Evolutionary conservation across 2,329 filamentous ascomycete species (phyloP).

Genomic region (Fonsecaea monophora): DNA sequence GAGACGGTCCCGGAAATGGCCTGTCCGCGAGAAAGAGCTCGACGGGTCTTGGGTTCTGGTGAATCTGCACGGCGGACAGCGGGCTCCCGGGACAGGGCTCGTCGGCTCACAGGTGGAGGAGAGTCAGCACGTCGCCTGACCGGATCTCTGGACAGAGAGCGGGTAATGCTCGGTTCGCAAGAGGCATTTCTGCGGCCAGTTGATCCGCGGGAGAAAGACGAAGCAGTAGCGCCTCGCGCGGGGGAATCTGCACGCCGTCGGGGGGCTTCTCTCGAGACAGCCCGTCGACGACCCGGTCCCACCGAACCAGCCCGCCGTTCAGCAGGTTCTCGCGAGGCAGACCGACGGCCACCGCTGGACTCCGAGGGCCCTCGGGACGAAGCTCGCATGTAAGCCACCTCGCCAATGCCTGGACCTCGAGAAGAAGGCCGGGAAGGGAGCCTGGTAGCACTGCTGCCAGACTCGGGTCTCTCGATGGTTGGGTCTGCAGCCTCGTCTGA

Average conservation of each 20-base stretch:
- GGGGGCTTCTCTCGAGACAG: slow-evolving; percentile 20
- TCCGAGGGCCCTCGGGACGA: slow-evolving; percentile 18
- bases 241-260: slow-evolving; percentile 10
- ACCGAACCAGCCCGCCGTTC: slow-evolving; percentile 18
- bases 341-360: slow-evolving; percentile 16
- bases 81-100: slow-evolving; percentile 12
- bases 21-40: slow-evolving; percentile 8
- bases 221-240: not conserved
- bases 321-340: slow-evolving; percentile 29
- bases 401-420: slow-evolving; percentile 30
- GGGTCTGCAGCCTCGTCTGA: slow-evolving; percentile 18
- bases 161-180: slow-evolving; percentile 11
- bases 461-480: slow-evolving; percentile 14
- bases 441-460: slow-evolving; percentile 8
- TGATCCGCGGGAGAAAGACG: slow-evolving; percentile 1
- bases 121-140: not conserved
- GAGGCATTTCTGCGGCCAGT: slow-evolving; percentile 13
- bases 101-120: slow-evolving; percentile 2
- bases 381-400: slow-evolving; percentile 31
- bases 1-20: not conserved
- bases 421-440: slow-evolving; percentile 27
- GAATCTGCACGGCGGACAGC: not conserved
- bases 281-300: slow-evolving; percentile 20
- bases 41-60: not conserved
- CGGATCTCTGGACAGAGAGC: slow-evolving; percentile 1